These are phyloP conservation scores for Salix viminalis DNA, from an alignment of 345 rosid genomes.

Conservation along the genomic window DNA sequence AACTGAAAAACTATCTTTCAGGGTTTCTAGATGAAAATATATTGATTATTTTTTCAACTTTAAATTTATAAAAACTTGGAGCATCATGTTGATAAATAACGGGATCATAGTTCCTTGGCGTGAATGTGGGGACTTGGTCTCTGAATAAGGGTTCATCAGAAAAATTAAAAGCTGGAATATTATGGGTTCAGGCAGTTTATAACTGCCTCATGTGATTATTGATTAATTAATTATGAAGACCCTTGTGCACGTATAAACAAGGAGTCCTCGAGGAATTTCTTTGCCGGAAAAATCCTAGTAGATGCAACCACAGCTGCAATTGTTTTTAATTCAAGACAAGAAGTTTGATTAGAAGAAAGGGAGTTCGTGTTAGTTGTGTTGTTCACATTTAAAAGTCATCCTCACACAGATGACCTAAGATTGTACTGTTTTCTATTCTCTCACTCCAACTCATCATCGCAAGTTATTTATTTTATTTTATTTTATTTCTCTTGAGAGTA, in stretches of 20 bases:
- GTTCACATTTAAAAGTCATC: slow-evolving; percentile 12
- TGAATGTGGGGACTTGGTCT: slow-evolving; percentile 26
- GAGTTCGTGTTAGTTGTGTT: slow-evolving; percentile 18
- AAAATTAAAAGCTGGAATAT: not conserved
- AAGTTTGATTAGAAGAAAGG: slow-evolving; percentile 13
- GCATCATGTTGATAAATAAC: not conserved
- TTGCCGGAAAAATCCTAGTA: slow-evolving; percentile 19
- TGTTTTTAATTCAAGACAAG: slow-evolving; percentile 16
- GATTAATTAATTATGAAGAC: not conserved
- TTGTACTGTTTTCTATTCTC: not conserved
- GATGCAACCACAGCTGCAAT: not conserved
- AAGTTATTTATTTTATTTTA: not conserved
- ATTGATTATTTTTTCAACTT: too few species aligned
- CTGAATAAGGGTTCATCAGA: slow-evolving; percentile 3
- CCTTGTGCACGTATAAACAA: slow-evolving; percentile 1
- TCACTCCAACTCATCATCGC: slow-evolving; percentile 1
- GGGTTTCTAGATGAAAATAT: too few species aligned
- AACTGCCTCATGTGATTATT: not conserved
- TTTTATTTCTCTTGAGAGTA: not conserved
- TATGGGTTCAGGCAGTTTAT: slow-evolving; percentile 13
- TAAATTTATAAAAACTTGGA: too few species aligned
- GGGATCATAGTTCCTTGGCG: not conserved
- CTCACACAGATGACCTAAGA: slow-evolving; percentile 18
- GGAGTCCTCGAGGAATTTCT: slow-evolving; percentile 22
- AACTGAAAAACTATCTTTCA: too few species aligned